A percentile compares a stretch with the other conserved stretches of the same genome.
Evolutionary conservation across 441 rosid species (phyloP).

Genomic region (Adansonia madagascariensis): DNA sequence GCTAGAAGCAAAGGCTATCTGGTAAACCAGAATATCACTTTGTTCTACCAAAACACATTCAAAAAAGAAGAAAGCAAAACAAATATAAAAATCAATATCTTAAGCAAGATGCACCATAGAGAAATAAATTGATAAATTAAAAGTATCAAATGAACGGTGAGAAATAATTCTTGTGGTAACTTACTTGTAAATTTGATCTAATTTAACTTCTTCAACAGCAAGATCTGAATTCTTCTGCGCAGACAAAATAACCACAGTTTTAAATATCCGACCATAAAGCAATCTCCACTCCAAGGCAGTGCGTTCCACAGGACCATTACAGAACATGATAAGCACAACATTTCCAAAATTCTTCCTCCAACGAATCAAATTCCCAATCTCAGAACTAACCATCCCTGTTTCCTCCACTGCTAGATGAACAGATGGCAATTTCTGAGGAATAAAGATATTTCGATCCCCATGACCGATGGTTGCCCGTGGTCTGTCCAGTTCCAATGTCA

Average conservation of each 20-base stretch:
- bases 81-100: neutral
- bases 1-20: neutral
- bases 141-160: neutral
- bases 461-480: slow-evolving; percentile 12
- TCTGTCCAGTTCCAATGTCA: slow-evolving; percentile 14
- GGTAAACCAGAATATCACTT: neutral
- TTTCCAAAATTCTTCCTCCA: neutral
- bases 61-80: no score
- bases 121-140: neutral
- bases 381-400: neutral
- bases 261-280: neutral
- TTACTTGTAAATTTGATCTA: neutral
- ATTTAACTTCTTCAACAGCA: neutral
- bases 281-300: neutral
- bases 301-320: neutral
- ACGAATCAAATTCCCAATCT: neutral
- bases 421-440: neutral
- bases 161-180: neutral
- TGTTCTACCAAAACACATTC: neutral
- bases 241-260: neutral
- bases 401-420: neutral
- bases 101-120: neutral
- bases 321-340: neutral
- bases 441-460: neutral
- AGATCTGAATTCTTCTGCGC: neutral